Base-by-base conservation (phyloP, 805 yeast genomes). In the Millerozyma miso region DNA sequence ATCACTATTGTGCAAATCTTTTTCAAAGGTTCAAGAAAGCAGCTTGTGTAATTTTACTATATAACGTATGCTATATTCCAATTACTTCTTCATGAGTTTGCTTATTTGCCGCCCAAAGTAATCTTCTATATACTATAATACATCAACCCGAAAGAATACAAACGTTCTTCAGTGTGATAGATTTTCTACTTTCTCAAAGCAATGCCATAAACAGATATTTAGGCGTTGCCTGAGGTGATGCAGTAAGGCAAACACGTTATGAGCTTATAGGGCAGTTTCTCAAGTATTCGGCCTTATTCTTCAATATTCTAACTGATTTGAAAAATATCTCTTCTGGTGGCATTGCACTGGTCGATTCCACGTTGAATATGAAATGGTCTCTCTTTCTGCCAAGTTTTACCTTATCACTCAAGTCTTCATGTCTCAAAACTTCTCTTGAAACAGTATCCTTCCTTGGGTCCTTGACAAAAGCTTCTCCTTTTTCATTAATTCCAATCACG, bases 271-370 rank as follows among this genome's bases (percentile, higher is more conserved):
- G 91, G 64, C 93, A 86, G 58, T 72, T 79, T 60, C 85, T 80
- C 63, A 86, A 71, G 59, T 83, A 84, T 50, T 82, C 87, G 31
- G 87, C 90, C 70, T 93, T 93, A 59, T 84, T 83, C 65, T 81
- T 86, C 62, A 93, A 74, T 42, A 89, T 82, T 62, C 91, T 78
- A 39, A 93, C 85, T 47, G 91, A 81, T 64, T 91, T 93, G 69
- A 88, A 81, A 67, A 93, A 93, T 42, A 93, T 88, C 69, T 91
- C 98, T 56, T 88, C 96, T 17, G 99, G 97, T 13, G 88, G 73
- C 96, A 93, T 90, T 34, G 97, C 96, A 33, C 99, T 98, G 2
- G 96, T 83, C 43, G 91, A 82, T 67, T 93, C 99, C 37, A 93
- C 89, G 56, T 89, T 88, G 73, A 88, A 93, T 40, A 93, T 87